phyloP scores from a whole-genome alignment of 2,329 filamentous ascomycete species.

The Talaromyces pinophilus region DNA sequence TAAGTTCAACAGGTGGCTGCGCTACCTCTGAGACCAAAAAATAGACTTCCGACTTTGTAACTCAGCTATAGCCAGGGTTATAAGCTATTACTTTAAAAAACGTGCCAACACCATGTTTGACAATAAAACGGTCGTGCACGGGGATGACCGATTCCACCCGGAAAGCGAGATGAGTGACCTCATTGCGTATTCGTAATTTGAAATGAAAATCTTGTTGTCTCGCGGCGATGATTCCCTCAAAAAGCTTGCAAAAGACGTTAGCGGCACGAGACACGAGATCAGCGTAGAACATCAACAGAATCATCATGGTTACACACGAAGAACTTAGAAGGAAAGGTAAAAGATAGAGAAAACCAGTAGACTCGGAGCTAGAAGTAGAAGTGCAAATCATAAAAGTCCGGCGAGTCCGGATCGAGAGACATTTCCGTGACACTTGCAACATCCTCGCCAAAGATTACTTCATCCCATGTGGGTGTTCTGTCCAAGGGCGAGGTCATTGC shows the following conservation, averaged over 20 bases:
- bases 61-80: not conserved
- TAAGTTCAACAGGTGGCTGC: not conserved
- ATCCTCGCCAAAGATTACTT: slow-evolving; percentile 10
- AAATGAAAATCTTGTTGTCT: not conserved
- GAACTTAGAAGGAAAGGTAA: not conserved
- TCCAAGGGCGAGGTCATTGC: not conserved
- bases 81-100: slow-evolving; percentile 6
- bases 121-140: slow-evolving; percentile 10
- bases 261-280: not conserved
- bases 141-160: not conserved
- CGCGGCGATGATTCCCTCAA: not conserved
- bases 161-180: slow-evolving; percentile 1
- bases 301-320: not conserved
- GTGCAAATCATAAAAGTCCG: not conserved
- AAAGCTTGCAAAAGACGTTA: not conserved
- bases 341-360: not conserved
- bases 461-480: slow-evolving; percentile 6
- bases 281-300: not conserved
- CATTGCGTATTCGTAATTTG: not conserved
- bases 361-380: not conserved
- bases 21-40: not conserved
- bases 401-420: not conserved
- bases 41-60: not conserved
- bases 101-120: not conserved
- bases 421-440: not conserved